phyloP scores from a whole-genome alignment of 2,329 filamentous ascomycete species.

The Talaromyces sp. region DNA sequence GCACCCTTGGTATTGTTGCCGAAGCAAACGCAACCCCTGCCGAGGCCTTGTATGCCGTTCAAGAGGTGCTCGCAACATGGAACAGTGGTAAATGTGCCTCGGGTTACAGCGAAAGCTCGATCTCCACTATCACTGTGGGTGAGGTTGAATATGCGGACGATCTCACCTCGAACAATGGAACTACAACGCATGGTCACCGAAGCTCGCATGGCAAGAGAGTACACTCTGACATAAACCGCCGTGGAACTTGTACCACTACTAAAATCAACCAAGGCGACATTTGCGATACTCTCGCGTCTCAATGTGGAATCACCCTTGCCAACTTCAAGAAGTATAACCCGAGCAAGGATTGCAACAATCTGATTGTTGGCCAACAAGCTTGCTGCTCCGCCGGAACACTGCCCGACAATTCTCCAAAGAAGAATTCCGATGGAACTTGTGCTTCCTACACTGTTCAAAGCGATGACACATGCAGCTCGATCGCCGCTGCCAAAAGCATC shows the following conservation, averaged over 20 bases:
- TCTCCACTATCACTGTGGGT: not conserved
- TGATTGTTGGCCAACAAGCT: not conserved
- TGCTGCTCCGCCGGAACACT: not conserved
- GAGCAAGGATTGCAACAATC: not conserved
- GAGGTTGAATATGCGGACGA: not conserved
- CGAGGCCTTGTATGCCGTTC: not conserved
- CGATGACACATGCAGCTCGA: not conserved
- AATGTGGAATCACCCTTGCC: not conserved
- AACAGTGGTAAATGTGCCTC: not conserved
- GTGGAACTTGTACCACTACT: not conserved
- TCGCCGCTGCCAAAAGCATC: not conserved
- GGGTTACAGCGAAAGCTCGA: not conserved
- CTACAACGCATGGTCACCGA: not conserved
- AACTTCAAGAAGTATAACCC: not conserved
- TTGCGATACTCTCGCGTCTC: not conserved
- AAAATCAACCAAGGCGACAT: not conserved
- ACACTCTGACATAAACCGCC: not conserved
- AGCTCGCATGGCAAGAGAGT: not conserved
- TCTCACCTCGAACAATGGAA: not conserved
- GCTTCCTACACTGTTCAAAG: not conserved
- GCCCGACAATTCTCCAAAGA: not conserved
- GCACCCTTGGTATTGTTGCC: not conserved
- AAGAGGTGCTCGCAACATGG: not conserved
- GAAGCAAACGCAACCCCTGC: not conserved
- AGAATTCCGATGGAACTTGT: not conserved